Evolutionary conservation across 306 rosid genomes (phyloP).

Genomic region (Fagus sylvatica): DNA sequence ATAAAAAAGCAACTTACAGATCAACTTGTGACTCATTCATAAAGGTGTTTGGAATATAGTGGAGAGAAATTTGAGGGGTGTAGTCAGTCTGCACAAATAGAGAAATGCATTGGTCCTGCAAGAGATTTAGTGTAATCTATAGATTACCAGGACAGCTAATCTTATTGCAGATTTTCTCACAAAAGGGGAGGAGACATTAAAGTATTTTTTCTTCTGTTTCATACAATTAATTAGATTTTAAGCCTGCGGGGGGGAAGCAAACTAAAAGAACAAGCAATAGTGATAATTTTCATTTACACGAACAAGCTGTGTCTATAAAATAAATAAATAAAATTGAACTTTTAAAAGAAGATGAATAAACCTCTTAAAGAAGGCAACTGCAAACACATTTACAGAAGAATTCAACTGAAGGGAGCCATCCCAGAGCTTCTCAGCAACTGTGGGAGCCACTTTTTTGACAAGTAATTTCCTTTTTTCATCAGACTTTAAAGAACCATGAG

Average conservation of each 20-base stretch:
- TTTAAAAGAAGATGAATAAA: constrained; percentile 12
- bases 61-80: background rate
- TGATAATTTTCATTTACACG: background rate
- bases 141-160: background rate
- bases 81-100: background rate
- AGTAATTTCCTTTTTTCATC: background rate
- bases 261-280: background rate
- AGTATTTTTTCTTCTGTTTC: background rate
- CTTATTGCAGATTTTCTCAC: background rate
- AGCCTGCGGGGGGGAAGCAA: background rate
- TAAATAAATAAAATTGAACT: background rate
- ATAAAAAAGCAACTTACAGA: background rate
- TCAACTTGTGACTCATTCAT: background rate
- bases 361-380: constrained; percentile 36
- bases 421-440: constrained; percentile 24
- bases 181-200: background rate
- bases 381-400: constrained; percentile 22
- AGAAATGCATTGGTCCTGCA: background rate
- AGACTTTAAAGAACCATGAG: constrained; percentile 7
- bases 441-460: constrained; percentile 11
- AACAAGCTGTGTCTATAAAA: background rate
- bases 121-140: background rate
- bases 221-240: no score
- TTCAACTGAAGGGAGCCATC: constrained; percentile 28
- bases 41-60: background rate